Conservation (phyloP, 768 basidiomycete genomes). For the Suillus placidus region DNA sequence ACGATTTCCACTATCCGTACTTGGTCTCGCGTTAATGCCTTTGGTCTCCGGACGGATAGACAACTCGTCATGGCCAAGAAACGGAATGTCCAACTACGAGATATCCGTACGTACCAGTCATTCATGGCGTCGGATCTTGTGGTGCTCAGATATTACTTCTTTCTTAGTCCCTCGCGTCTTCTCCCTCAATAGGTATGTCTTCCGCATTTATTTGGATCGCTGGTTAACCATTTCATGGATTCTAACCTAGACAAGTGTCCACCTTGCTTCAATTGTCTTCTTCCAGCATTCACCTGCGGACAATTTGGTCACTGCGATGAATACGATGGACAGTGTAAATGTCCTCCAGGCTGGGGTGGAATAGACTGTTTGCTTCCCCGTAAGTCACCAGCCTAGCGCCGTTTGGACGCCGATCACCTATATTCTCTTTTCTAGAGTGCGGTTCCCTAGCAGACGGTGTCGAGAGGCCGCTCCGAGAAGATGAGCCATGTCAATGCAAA, state of each 20-base stretch:
- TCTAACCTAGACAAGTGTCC: constrained; percentile 59
- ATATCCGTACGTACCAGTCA: constrained; percentile 25
- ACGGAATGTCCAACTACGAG: constrained; percentile 26
- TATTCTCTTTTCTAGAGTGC: constrained; percentile 61
- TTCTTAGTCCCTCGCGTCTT: constrained; percentile 24
- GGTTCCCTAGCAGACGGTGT: constrained; percentile 92
- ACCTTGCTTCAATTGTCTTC: constrained; percentile 94
- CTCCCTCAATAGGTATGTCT: constrained; percentile 21
- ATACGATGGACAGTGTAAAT: constrained; percentile 95
- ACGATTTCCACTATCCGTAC: background rate
- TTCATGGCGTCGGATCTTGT: background rate
- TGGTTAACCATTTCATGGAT: background rate
- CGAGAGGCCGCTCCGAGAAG: constrained; percentile 78
- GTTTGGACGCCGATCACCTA: constrained; percentile 12
- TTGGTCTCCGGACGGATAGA: constrained; percentile 7
- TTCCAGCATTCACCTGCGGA: constrained; percentile 90
- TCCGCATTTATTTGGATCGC: too few species aligned
- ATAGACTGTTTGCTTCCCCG: constrained; percentile 93
- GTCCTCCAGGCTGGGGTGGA: constrained; percentile 97
- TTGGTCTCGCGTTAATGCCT: constrained; percentile 1
- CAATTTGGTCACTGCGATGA: constrained; percentile 90
- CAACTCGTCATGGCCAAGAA: constrained; percentile 10
- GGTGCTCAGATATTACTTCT: constrained; percentile 14
- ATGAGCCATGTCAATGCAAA: constrained; percentile 82
- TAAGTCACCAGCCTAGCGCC: constrained; percentile 43